phyloP scores from a whole-genome alignment of 768 basidiomycete species.

The Exidia glandulosa region DNA sequence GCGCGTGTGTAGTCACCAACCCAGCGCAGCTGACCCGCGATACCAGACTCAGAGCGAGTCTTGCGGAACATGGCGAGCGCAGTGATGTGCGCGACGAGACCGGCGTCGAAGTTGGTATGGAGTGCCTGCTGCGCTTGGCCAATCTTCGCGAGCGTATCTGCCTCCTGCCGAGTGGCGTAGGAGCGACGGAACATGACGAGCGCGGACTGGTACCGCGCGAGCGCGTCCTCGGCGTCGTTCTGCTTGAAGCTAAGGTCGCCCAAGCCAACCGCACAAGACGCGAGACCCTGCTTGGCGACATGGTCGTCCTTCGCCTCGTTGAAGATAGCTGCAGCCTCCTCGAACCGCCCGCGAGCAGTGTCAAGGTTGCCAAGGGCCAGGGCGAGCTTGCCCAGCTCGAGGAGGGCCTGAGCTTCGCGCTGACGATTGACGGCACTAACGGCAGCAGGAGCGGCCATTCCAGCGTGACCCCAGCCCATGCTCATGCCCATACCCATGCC shows the following conservation, averaged over 20 bases:
- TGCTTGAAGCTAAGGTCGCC: not conserved
- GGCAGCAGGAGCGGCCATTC: not conserved
- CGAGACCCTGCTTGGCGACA: not conserved
- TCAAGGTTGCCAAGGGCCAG: not conserved
- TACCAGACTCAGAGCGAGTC: not conserved
- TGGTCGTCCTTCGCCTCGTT: not conserved
- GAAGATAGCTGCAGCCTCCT: not conserved
- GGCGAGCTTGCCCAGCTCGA: not conserved
- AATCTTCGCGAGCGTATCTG: not conserved
- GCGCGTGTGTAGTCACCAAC: not conserved
- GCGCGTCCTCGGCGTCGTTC: not conserved
- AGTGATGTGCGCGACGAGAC: not conserved
- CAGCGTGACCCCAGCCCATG: not conserved
- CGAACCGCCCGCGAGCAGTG: not conserved
- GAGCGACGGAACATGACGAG: not conserved
- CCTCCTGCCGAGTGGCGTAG: not conserved
- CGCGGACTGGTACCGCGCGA: not conserved
- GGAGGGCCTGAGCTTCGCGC: not conserved
- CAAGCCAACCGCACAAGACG: not conserved
- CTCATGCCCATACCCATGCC: not conserved
- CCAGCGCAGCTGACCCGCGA: not conserved
- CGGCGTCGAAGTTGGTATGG: not conserved
- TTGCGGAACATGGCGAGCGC: not conserved
- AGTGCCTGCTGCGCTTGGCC: not conserved
- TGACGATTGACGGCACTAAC: not conserved